Base-by-base conservation (phyloP, 2,329 filamentous ascomycete species). In the Cladosporium sp. region DNA sequence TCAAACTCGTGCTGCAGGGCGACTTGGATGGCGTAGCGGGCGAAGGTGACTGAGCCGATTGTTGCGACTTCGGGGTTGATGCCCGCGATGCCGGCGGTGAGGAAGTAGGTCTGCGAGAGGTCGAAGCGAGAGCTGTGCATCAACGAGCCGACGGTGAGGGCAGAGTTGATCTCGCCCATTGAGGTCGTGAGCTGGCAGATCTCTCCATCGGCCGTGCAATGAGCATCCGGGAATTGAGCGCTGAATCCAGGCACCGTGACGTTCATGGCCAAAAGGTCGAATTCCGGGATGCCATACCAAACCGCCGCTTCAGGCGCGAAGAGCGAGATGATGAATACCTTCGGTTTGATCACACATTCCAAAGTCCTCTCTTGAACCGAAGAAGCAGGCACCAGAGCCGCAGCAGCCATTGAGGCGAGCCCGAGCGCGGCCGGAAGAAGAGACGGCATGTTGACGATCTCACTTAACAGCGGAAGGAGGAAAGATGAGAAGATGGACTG, bases 1-100 rank as follows among this genome's bases (percentile, higher is more conserved):
- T 89, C 86, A 56, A 90, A 80, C 67, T 90, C 86, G 58, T 89
- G 87, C 66, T 90, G 86, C 49, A 89, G 72, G 0, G 83, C 85
- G 2, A 89, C 85, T 64, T 90, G 87, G 4, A 90, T 77, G 0
- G 85, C 80, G 63, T 83, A 91, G 18, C 80, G 78, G 35, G 83
- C 79, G 50, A 91, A 80, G 1, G 84, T 83, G 0, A 87, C 85
- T 38, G 79, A 78, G 42, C 79, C 81, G 4, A 86, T 74, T 0
- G 86, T 88, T 18, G 77, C 82, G 22, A 81, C 70, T 56, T 83
- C 79, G 0, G 86, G 87, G 66, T 82, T 89, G 41, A 88, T 76
- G n/a, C 87, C 86, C 1, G 82, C 86, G 56, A 91, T 89, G 2
- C 86, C 87, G 1, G 78, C 81, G 31, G 87, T 68, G 53, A 90